Base-by-base conservation (phyloP, 1,284 basidiomycete genomes). In the Boletus mariae region DNA sequence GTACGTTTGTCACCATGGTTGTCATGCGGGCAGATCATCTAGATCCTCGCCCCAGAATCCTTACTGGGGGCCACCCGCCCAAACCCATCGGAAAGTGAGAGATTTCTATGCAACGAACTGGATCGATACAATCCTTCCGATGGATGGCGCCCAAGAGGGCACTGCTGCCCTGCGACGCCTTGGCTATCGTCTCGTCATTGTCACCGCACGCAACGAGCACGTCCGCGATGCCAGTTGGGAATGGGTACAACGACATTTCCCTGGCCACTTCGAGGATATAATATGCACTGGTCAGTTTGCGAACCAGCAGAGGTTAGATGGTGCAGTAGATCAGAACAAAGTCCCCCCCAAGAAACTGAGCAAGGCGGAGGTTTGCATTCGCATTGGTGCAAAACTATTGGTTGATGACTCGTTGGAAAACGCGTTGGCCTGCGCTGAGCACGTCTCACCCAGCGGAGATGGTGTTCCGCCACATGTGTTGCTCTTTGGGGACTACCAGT, bases 381-480 rank as follows among this genome's bases (percentile, higher is more conserved):
- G 80, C 55, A 72, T 90, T 13, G 75, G 77, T 25, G 85, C 87
- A 15, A 73, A 77, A 45, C 67, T 92, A 38, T 71, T 92, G 47
- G 83, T 92, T 53, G 90, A 92, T 71, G 90, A 92, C 71, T 89
- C 87, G 4, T 66, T 83, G 34, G 90, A 92, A 69, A 91, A 92
- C 67, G 85, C 85, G 15, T 61, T 87, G 12, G 77, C 83, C 52
- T 83, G 83, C 55, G 76, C 76, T 0, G 73, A 67, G 25, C 42
- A 71, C 51, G 34, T 52, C 11, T 41, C 66, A 12, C 48, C 44
- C 28, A 53, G 38, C 6, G 63, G 43, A 17, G 53, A 52, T 65
- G 20, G 69, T 62, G 35, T 67, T 26, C 49, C 49, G 3, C 68
- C 80, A 13, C 80, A 75, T 2, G 83, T 86, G n/a, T 71, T 92